Percentiles rank a stretch among this genome's conserved stretches.
Conservation (phyloP, 75 land plant genomes). For the Picea glauca region DNA sequence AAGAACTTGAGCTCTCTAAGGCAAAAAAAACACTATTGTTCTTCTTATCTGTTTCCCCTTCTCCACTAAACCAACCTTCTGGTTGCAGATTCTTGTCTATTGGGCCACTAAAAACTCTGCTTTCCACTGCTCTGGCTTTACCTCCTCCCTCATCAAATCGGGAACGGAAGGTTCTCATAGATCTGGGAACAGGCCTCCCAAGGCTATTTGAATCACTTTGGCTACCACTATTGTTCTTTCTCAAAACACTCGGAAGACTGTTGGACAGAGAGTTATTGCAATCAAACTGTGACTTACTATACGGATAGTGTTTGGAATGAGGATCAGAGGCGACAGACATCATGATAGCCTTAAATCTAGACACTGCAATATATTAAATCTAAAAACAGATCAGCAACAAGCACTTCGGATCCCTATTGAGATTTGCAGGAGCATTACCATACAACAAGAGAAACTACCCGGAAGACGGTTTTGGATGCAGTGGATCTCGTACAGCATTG, state of each 20-base stretch:
- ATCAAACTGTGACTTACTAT: background rate
- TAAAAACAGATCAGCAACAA: conserved; percentile 1
- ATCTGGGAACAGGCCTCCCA: conserved; percentile 6
- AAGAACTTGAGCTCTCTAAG: background rate
- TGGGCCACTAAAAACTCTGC: conserved; percentile 11
- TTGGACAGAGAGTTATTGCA: conserved; percentile 6
- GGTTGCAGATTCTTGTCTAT: background rate
- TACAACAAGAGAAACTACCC: background rate
- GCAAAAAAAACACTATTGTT: background rate
- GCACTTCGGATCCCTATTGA: background rate
- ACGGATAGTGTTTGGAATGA: conserved; percentile 4
- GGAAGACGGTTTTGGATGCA: background rate
- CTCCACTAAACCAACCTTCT: background rate
- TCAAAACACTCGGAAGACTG: conserved; percentile 5
- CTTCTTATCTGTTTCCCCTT: background rate
- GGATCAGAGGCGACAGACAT: conserved; percentile 9
- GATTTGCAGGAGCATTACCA: background rate
- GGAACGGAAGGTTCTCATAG: conserved; percentile 8
- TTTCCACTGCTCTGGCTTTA: conserved; percentile 6
- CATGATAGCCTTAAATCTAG: conserved; percentile 4
- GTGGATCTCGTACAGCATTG: background rate
- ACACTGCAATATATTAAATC: background rate
- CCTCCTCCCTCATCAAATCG: conserved; percentile 5
- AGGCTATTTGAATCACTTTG: background rate
- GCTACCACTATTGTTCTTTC: background rate